Evolutionary conservation across 163 green algal genomes (phyloP).

Genomic region (Volvox carteri): DNA sequence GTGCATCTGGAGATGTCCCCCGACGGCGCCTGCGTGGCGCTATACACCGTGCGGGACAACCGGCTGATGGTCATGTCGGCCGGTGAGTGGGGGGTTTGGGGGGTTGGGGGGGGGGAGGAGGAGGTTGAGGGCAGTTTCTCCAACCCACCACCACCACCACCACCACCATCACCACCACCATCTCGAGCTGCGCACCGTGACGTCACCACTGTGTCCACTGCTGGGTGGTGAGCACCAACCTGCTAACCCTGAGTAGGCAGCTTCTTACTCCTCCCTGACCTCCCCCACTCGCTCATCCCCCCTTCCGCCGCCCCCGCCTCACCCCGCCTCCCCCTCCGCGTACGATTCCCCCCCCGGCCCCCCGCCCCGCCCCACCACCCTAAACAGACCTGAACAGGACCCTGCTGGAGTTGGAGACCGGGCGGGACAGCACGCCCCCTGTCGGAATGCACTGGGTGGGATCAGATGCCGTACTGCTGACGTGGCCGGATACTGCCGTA

Average conservation of each 20-base stretch:
- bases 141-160: too few relatives aligned
- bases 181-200: too few relatives aligned
- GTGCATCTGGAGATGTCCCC: slow-evolving; percentile 80
- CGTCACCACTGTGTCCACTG: too few relatives aligned
- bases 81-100: slow-evolving; percentile 56
- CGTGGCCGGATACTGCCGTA: slow-evolving; percentile 77
- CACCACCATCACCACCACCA: too few relatives aligned
- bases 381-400: slow-evolving; percentile 75
- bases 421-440: slow-evolving; percentile 65
- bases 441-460: slow-evolving; percentile 91
- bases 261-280: too few relatives aligned
- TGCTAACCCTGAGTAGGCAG: too few relatives aligned
- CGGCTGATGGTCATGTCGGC: slow-evolving; percentile 73
- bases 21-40: slow-evolving; percentile 84
- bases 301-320: not conserved
- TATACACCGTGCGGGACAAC: slow-evolving; percentile 74
- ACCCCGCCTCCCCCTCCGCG: not conserved
- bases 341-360: too few relatives aligned
- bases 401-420: slow-evolving; percentile 82
- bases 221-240: too few relatives aligned
- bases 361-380: not conserved
- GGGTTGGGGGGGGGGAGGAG: slow-evolving; percentile 2
- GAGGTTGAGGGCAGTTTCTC: too few relatives aligned
- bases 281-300: not conserved
- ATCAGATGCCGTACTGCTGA: slow-evolving; percentile 83